These are phyloP conservation scores for Botrytis deweyae DNA, from an alignment of 2,329 filamentous ascomycete genomes.

Conservation along the genomic window DNA sequence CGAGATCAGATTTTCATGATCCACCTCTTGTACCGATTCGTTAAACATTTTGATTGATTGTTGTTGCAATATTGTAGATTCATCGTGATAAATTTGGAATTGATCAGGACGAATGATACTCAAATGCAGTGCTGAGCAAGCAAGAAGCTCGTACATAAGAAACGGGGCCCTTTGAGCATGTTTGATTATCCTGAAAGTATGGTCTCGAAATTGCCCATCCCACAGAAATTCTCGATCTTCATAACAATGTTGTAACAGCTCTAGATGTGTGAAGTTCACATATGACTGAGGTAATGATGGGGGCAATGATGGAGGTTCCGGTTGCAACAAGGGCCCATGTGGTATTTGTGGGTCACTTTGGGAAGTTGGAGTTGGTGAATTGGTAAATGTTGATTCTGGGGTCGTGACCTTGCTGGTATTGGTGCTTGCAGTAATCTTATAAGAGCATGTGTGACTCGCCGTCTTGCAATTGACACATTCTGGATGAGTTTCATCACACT, in stretches of 20 bases:
- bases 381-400: background rate
- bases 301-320: background rate
- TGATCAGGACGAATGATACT: conserved; percentile 32
- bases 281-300: conserved; percentile 13
- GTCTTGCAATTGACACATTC: conserved; percentile 24
- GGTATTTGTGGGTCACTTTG: background rate
- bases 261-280: conserved; percentile 41
- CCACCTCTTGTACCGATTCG: conserved; percentile 28
- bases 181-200: background rate
- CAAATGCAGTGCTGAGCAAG: conserved; percentile 40
- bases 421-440: background rate
- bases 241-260: conserved; percentile 37
- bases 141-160: conserved; percentile 40
- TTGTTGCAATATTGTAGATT: conserved; percentile 40
- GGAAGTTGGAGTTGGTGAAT: background rate
- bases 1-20: conserved; percentile 30
- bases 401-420: background rate
- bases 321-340: background rate
- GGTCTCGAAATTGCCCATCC: background rate
- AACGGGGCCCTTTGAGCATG: conserved; percentile 32
- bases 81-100: conserved; percentile 34
- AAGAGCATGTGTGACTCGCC: conserved; percentile 9
- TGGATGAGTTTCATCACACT: conserved; percentile 34
- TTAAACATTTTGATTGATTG: conserved; percentile 38
- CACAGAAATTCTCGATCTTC: background rate